phyloP scores from a whole-genome alignment of 1,139 yeast species.

The Suhomyces guaymorum region DNA sequence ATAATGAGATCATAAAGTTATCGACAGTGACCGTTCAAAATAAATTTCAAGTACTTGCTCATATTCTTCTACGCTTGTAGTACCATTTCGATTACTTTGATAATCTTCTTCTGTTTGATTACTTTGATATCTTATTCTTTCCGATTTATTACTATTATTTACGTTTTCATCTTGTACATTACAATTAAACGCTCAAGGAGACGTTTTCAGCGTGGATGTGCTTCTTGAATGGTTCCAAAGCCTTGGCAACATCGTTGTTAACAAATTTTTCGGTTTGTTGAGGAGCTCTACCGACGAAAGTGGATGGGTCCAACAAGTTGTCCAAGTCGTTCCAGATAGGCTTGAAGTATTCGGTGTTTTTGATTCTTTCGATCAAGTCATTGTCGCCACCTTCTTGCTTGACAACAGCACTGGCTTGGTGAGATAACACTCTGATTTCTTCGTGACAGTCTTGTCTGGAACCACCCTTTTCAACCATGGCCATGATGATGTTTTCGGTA shows the following conservation, averaged over 20 bases:
- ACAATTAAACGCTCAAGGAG: slow-evolving; percentile 45
- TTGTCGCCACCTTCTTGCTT: slow-evolving; percentile 99
- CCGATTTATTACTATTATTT: too few species aligned
- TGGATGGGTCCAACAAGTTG: slow-evolving; percentile 78
- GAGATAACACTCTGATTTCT: slow-evolving; percentile 93
- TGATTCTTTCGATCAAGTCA: slow-evolving; percentile 88
- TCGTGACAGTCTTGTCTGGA: slow-evolving; percentile 99
- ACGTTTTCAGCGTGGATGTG: slow-evolving; percentile 65
- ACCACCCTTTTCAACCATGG: slow-evolving; percentile 97
- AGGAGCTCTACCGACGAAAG: slow-evolving; percentile 98
- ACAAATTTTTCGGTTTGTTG: slow-evolving; percentile 95
- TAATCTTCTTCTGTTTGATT: too few species aligned
- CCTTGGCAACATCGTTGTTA: slow-evolving; percentile 77
- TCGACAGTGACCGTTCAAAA: too few species aligned
- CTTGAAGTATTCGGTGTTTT: slow-evolving; percentile 75
- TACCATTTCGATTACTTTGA: too few species aligned
- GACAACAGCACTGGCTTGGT: slow-evolving; percentile 96
- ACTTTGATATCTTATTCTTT: too few species aligned
- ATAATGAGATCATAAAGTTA: too few species aligned
- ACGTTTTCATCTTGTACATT: too few species aligned
- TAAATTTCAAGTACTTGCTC: too few species aligned
- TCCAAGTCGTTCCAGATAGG: slow-evolving; percentile 90
- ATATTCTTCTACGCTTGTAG: too few species aligned
- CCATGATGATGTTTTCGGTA: slow-evolving; percentile 98
- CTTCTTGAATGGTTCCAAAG: slow-evolving; percentile 68